Evolutionary conservation across 352 stramenopile genomes (phyloP).

Genomic region (Phytophthora sp.): DNA sequence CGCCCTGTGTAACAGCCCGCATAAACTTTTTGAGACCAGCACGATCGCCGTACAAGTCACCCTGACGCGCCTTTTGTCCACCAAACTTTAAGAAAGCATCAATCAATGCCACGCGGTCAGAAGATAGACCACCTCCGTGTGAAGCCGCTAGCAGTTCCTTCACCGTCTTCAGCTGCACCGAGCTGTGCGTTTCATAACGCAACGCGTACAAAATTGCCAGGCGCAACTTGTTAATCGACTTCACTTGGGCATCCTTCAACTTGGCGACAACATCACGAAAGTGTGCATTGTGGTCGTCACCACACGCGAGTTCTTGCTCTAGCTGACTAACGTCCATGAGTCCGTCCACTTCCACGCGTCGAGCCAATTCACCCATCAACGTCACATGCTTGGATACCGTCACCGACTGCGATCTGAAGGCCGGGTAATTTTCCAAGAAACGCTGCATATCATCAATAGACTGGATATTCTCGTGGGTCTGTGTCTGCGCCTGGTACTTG

Average conservation of each 20-base stretch:
- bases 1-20: conserved; percentile 93
- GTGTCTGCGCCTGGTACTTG: conserved; percentile 84
- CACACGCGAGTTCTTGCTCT: conserved; percentile 92
- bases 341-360: conserved; percentile 95
- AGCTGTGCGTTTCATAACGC: conserved; percentile 95
- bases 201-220: conserved; percentile 98
- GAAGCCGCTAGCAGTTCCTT: conserved; percentile 68
- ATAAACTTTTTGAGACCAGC: conserved; percentile 88
- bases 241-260: conserved; percentile 85
- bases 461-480: conserved; percentile 87
- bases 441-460: conserved; percentile 98
- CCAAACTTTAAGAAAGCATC: conserved; percentile 79
- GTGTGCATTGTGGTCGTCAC: conserved; percentile 84
- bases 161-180: conserved; percentile 80
- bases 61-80: conserved; percentile 60
- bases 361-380: conserved; percentile 97
- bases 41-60: conserved; percentile 85
- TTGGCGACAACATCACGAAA: conserved; percentile 84
- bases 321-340: conserved; percentile 99
- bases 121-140: conserved; percentile 40
- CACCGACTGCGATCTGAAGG: conserved; percentile 95
- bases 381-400: conserved; percentile 99
- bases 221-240: conserved; percentile 97
- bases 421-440: conserved; percentile 98
- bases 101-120: conserved; percentile 62